Conservation (phyloP, 176 grass and related monocot genomes). For the Elaeis guineensis region DNA sequence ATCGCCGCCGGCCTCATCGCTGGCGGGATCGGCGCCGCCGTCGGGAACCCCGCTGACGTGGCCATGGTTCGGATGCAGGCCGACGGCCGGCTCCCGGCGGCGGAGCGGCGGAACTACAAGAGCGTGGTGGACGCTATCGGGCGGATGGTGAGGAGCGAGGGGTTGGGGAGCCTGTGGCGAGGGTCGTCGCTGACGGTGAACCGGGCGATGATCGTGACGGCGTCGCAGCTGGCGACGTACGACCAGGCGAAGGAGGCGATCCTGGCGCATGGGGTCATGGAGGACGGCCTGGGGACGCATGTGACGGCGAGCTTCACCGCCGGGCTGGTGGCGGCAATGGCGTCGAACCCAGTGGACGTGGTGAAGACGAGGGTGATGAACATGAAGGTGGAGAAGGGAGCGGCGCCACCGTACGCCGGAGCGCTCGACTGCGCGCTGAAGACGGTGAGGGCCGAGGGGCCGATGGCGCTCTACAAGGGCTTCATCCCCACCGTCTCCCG, state of each 20-base stretch:
- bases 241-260: conserved; percentile 92
- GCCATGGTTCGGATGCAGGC: conserved; percentile 24
- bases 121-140: conserved; percentile 16
- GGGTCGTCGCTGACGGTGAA: conserved; percentile 72
- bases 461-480: conserved; percentile 34
- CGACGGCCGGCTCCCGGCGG: conserved; percentile 12
- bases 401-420: conserved; percentile 8
- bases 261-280: conserved; percentile 5
- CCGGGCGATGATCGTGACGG: conserved; percentile 90
- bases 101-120: conserved; percentile 15
- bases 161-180: conserved; percentile 31
- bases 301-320: conserved; percentile 18
- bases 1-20: conserved; percentile 9
- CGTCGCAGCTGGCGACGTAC: conserved; percentile 79
- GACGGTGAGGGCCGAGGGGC: conserved; percentile 16
- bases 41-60: conserved; percentile 18
- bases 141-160: conserved; percentile 17
- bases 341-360: conserved; percentile 23
- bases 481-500: conserved; percentile 92
- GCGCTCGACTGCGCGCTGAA: conserved; percentile 16
- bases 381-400: conserved; percentile 21
- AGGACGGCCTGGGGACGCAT: conserved; percentile 16
- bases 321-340: conserved; percentile 8
- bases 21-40: conserved; percentile 13
- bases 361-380: conserved; percentile 23